phyloP scores from a whole-genome alignment of 306 rosid genomes.

The Fagus crenata region DNA sequence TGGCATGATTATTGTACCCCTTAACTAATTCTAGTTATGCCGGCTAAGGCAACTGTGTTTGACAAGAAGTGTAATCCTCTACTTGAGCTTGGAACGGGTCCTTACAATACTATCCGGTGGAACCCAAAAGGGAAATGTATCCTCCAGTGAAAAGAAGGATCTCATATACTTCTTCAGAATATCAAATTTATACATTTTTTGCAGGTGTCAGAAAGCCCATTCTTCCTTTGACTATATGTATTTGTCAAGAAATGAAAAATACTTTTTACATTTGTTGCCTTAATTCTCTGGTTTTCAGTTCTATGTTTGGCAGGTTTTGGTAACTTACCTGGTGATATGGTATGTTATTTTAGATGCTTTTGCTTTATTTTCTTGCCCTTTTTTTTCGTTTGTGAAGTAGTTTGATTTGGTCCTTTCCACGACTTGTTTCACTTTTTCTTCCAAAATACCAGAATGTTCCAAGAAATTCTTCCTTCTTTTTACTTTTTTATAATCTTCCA shows the following conservation, averaged over 20 bases:
- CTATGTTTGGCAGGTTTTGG: constrained; percentile 95
- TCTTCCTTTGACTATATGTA: constrained; percentile 19
- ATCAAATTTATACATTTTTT: background rate
- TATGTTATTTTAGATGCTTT: constrained; percentile 45
- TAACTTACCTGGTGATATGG: constrained; percentile 95
- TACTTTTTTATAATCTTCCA: background rate
- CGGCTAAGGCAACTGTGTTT: constrained; percentile 86
- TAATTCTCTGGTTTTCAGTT: constrained; percentile 60
- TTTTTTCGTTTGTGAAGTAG: background rate
- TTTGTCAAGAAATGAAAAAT: constrained; percentile 8
- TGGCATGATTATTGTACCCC: constrained; percentile 42
- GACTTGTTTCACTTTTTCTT: background rate
- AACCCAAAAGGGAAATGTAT: constrained; percentile 93
- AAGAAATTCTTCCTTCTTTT: too few species aligned
- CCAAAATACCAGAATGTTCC: background rate
- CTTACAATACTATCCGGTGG: constrained; percentile 90
- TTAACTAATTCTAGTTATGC: constrained; percentile 74
- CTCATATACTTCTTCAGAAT: constrained; percentile 17
- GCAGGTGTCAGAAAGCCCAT: background rate
- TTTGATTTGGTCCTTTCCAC: background rate
- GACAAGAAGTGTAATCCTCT: constrained; percentile 96
- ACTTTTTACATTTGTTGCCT: constrained; percentile 41
- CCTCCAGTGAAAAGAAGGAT: constrained; percentile 36
- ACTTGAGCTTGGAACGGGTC: constrained; percentile 92
- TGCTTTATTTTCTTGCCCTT: constrained; percentile 20